These are phyloP conservation scores for Xanthoconium purpureum DNA, from an alignment of 768 basidiomycete genomes.

Conservation along the genomic window DNA sequence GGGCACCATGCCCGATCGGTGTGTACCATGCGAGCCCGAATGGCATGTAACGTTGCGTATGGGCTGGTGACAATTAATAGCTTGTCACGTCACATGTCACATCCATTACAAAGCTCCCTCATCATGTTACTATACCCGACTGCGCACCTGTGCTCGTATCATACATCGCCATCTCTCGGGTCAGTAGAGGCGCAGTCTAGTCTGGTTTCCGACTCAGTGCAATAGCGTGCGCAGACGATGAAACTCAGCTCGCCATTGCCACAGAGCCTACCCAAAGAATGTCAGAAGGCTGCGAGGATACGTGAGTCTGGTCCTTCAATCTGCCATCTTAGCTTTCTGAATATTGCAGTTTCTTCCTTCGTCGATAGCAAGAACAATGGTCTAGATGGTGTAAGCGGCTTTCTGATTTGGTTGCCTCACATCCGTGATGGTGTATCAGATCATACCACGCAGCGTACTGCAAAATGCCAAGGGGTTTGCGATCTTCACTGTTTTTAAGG, in stretches of 20 bases:
- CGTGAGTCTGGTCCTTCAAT: slow-evolving; percentile 43
- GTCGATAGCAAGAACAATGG: slow-evolving; percentile 79
- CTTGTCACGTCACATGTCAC: slow-evolving; percentile 23
- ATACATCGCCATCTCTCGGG: not conserved
- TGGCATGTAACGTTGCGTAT: slow-evolving; percentile 3
- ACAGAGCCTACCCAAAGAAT: slow-evolving; percentile 72
- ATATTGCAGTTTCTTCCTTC: slow-evolving; percentile 69
- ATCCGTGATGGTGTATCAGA: slow-evolving; percentile 30
- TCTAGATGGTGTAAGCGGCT: slow-evolving; percentile 63
- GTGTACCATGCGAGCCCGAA: slow-evolving; percentile 33
- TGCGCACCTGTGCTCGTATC: slow-evolving; percentile 17
- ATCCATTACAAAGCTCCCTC: slow-evolving; percentile 15
- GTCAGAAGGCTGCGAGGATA: slow-evolving; percentile 83
- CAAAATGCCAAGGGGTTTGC: slow-evolving; percentile 73
- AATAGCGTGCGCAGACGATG: slow-evolving; percentile 28
- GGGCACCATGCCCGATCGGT: slow-evolving; percentile 72
- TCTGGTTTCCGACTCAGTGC: not conserved
- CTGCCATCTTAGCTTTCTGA: not conserved
- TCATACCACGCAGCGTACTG: slow-evolving; percentile 54
- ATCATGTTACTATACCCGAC: slow-evolving; percentile 13
- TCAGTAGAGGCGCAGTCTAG: not conserved
- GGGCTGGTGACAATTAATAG: not conserved
- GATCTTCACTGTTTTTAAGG: slow-evolving; percentile 86
- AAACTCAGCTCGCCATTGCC: slow-evolving; percentile 51
- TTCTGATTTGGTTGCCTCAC: not conserved